phyloP scores from a whole-genome alignment of 2,329 filamentous ascomycete species.

The Fusarium armeniacum region DNA sequence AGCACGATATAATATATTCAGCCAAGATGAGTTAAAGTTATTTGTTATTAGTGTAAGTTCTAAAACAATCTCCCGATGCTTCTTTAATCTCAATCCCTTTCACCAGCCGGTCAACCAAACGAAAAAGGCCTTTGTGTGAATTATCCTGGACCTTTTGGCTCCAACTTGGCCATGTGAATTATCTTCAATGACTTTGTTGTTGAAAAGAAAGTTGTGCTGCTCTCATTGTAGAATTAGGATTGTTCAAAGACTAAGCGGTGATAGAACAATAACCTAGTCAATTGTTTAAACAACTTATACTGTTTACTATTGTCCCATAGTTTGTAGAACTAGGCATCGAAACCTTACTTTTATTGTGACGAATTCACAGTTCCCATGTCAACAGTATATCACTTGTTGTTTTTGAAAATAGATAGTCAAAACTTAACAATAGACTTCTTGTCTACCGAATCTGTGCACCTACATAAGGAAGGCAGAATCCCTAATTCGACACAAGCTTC shows the following conservation, averaged over 20 bases:
- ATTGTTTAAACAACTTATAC: neutral
- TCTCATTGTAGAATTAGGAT: neutral
- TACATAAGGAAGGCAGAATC: neutral
- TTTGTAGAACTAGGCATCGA: too few relatives aligned
- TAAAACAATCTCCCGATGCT: neutral
- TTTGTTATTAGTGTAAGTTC: neutral
- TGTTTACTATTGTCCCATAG: neutral
- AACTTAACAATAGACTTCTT: too few relatives aligned
- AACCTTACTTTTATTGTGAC: neutral
- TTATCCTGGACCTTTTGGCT: neutral
- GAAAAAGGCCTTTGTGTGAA: neutral
- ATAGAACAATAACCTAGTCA: neutral
- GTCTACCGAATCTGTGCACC: neutral
- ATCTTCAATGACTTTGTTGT: neutral
- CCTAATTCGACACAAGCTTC: too few relatives aligned
- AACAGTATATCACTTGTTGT: neutral
- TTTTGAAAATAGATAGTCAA: too few relatives aligned
- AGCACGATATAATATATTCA: conserved; percentile 26
- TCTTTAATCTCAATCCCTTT: neutral
- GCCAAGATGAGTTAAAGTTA: conserved; percentile 3
- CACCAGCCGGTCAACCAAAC: neutral
- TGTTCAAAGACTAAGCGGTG: neutral
- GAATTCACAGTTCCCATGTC: neutral
- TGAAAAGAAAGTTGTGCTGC: neutral
- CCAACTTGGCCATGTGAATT: neutral